Conservation (phyloP, 306 rosid genomes). For the Pyrus pyrifolia region DNA sequence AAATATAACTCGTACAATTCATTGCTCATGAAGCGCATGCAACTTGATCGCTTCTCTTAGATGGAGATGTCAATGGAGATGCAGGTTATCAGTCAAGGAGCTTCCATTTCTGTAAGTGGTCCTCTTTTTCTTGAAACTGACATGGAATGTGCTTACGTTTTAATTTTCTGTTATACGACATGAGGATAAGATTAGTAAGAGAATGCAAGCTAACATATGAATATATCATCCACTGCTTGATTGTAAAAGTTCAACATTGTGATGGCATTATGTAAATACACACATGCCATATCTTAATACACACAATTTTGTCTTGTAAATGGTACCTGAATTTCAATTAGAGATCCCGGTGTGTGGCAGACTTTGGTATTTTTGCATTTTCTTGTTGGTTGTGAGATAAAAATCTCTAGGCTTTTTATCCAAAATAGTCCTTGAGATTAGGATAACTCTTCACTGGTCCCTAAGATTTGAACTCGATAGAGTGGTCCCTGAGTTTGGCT, state of each 20-base stretch:
- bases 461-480: too few relatives aligned
- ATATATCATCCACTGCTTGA: background rate
- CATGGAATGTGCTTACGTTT: background rate
- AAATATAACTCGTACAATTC: background rate
- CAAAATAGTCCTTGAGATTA: too few relatives aligned
- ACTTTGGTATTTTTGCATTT: background rate
- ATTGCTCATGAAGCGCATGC: background rate
- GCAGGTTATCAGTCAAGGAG: background rate
- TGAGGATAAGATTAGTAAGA: background rate
- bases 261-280: background rate
- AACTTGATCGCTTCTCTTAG: background rate
- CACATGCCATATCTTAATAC: background rate
- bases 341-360: background rate
- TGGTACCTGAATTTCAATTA: background rate
- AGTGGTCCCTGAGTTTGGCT: too few relatives aligned
- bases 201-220: background rate
- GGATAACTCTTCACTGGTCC: too few relatives aligned
- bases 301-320: background rate
- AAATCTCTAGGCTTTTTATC: background rate
- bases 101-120: background rate
- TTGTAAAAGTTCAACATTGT: background rate
- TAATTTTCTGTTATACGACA: background rate
- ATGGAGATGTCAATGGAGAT: background rate
- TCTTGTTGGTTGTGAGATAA: background rate
- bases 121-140: background rate